Percentiles rank a stretch among this genome's conserved stretches.
These are phyloP conservation scores for Stemphylium vesicarium DNA, from an alignment of 2,329 filamentous ascomycete genomes.

Conservation along the genomic window DNA sequence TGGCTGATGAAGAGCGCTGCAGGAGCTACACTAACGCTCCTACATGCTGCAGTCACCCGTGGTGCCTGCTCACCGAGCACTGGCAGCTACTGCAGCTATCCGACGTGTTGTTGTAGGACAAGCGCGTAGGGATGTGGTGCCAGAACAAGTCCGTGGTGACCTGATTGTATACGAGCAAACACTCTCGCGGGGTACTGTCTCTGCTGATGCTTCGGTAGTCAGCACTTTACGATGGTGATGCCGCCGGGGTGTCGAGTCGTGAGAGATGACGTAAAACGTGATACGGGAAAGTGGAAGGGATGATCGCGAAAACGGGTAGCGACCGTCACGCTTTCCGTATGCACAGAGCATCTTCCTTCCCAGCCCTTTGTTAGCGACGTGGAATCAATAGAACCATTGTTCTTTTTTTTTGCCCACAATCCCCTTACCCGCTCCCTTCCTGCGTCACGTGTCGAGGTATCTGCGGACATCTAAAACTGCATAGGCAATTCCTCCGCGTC, in stretches of 20 bases:
- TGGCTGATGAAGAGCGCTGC: neutral
- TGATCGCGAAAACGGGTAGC: neutral
- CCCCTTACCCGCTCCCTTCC: neutral
- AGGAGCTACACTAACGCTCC: constrained; percentile 6
- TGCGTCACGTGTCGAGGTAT: neutral
- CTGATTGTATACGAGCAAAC: no score
- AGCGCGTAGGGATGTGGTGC: neutral
- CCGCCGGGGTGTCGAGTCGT: neutral
- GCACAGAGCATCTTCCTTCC: constrained; percentile 6
- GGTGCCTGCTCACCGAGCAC: constrained; percentile 14
- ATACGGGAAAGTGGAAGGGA: neutral
- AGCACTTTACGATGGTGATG: neutral
- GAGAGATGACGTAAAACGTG: constrained; percentile 4
- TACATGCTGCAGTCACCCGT: constrained; percentile 1
- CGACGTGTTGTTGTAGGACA: constrained; percentile 1
- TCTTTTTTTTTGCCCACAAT: constrained; percentile 8
- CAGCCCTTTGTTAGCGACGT: neutral
- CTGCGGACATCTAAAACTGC: no score
- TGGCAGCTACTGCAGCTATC: neutral
- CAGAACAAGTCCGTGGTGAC: neutral
- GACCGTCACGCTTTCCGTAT: constrained; percentile 2
- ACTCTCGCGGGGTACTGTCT: no score
- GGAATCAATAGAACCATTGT: neutral
- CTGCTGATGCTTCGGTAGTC: neutral
- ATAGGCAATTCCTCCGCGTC: no score